Conservation (phyloP, 768 basidiomycete genomes). For the Serpula lacrymans region DNA sequence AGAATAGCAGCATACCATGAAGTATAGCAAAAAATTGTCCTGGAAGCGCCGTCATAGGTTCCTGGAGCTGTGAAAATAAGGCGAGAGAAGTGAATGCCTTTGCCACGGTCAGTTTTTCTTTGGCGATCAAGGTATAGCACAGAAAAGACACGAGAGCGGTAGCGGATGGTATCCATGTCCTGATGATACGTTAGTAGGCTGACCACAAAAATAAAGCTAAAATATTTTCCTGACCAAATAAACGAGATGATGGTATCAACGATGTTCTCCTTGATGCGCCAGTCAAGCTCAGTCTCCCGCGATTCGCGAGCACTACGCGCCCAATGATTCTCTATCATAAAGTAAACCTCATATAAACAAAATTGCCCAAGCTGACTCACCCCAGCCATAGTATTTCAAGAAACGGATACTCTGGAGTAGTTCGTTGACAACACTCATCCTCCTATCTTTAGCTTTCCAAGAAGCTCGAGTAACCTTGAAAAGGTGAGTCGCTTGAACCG, state of each 20-base stretch:
- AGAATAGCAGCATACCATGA: slow-evolving; percentile 39
- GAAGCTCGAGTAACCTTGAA: slow-evolving; percentile 51
- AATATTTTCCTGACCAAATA: slow-evolving; percentile 49
- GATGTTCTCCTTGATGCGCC: slow-evolving; percentile 64
- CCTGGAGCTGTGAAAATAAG: slow-evolving; percentile 69
- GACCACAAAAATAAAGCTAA: not conserved
- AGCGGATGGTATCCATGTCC: slow-evolving; percentile 73
- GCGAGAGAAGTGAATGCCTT: slow-evolving; percentile 81
- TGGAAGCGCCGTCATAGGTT: slow-evolving; percentile 63
- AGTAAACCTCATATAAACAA: not conserved
- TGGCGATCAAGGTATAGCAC: slow-evolving; percentile 65
- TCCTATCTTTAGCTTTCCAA: slow-evolving; percentile 61
- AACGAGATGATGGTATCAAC: slow-evolving; percentile 62
- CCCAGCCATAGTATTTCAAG: slow-evolving; percentile 77
- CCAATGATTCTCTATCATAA: slow-evolving; percentile 54
- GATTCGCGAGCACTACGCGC: slow-evolving; percentile 47
- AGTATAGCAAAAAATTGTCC: slow-evolving; percentile 62
- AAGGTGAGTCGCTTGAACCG: not conserved
- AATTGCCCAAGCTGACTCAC: slow-evolving; percentile 30
- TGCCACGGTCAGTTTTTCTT: slow-evolving; percentile 66
- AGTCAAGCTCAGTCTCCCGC: slow-evolving; percentile 60
- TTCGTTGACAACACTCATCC: slow-evolving; percentile 75
- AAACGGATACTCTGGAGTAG: slow-evolving; percentile 72
- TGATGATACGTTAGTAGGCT: slow-evolving; percentile 18
- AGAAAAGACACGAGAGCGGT: slow-evolving; percentile 61